These are phyloP conservation scores for Cucurbita pepo DNA, from an alignment of 306 rosid species.

Conservation along the genomic window DNA sequence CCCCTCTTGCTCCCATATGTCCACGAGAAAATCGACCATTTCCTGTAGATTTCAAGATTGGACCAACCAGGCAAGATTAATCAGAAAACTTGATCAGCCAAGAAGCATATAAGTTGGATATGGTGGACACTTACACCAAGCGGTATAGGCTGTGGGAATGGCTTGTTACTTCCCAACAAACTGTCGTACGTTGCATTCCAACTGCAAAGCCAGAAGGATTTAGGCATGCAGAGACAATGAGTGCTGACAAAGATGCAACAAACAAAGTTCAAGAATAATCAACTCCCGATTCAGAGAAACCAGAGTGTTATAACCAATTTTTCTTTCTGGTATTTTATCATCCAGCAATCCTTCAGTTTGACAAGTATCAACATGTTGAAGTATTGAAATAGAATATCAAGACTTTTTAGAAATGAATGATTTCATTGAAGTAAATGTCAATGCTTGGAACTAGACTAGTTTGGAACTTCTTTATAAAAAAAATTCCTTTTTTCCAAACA, in stretches of 20 bases:
- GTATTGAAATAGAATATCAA: not conserved
- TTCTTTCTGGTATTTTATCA: not conserved
- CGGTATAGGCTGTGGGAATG: slow-evolving; percentile 70
- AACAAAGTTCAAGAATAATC: slow-evolving; percentile 19
- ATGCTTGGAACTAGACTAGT: not conserved
- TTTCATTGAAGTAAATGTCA: not conserved
- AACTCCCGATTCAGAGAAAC: slow-evolving; percentile 9
- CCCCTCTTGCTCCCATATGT: slow-evolving; percentile 78
- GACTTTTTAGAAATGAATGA: not conserved
- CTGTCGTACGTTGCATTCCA: slow-evolving; percentile 77
- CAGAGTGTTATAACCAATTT: not conserved
- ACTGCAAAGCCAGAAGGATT: slow-evolving; percentile 58
- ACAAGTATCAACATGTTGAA: not conserved
- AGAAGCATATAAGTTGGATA: not conserved
- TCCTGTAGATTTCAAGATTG: slow-evolving; percentile 31
- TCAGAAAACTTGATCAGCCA: not conserved
- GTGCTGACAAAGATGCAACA: slow-evolving; percentile 30
- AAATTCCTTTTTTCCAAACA: not conserved
- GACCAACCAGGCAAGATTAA: not conserved
- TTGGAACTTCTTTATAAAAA: not conserved
- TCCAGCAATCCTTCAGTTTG: not conserved
- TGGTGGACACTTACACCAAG: slow-evolving; percentile 43
- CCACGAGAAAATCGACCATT: slow-evolving; percentile 96
- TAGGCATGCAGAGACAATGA: slow-evolving; percentile 46
- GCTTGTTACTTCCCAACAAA: slow-evolving; percentile 74